These are phyloP conservation scores for Vigna unguiculata DNA, from an alignment of 306 rosid species.

Conservation along the genomic window DNA sequence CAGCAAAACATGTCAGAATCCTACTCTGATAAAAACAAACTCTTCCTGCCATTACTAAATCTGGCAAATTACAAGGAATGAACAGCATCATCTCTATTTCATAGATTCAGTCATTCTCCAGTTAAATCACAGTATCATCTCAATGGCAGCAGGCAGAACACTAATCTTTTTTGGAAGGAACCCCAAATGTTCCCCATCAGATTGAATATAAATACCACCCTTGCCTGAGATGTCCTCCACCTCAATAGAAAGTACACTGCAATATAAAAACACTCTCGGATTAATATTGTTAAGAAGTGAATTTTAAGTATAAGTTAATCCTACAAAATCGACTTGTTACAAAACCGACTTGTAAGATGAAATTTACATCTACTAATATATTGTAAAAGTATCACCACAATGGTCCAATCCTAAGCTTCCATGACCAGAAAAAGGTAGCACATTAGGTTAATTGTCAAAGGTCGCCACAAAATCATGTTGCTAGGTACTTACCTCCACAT, in stretches of 20 bases:
- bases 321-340: too few species aligned
- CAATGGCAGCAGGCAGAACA: constrained; percentile 76
- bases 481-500: not conserved
- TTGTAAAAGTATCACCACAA: constrained; percentile 33
- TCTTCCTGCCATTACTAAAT: constrained; percentile 9
- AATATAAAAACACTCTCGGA: constrained; percentile 38
- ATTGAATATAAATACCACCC: constrained; percentile 73
- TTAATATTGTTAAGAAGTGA: too few species aligned
- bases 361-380: too few species aligned
- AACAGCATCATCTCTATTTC: constrained; percentile 3
- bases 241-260: constrained; percentile 74
- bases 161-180: constrained; percentile 82
- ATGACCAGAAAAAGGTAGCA: not conserved
- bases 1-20: constrained; percentile 7
- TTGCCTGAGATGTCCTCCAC: constrained; percentile 75
- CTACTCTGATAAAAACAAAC: constrained; percentile 30
- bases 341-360: too few species aligned
- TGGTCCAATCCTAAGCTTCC: constrained; percentile 26
- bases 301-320: too few species aligned
- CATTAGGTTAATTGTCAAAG: constrained; percentile 11
- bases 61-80: constrained; percentile 37
- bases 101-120: constrained; percentile 7
- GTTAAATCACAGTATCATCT: constrained; percentile 77
- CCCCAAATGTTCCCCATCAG: constrained; percentile 94
- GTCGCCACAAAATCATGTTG: constrained; percentile 4